Percentiles rank a stretch among this genome's conserved stretches.
Conservation (phyloP, 305 asterid species). For the Nicotiana rustica region DNA sequence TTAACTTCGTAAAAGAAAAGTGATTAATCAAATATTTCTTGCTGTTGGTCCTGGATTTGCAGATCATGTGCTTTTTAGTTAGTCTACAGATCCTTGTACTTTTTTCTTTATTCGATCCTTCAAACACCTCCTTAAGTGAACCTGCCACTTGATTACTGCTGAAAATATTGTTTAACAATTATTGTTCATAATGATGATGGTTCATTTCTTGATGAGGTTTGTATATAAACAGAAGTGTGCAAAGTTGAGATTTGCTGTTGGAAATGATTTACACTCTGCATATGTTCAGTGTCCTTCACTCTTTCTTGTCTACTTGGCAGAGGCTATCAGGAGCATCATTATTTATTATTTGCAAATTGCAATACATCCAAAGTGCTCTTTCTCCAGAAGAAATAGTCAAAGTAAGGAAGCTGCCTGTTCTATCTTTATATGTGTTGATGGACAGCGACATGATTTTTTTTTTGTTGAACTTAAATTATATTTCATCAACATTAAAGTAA, state of each 20-base stretch:
- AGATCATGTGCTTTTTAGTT: neutral
- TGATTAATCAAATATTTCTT: neutral
- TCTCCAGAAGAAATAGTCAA: slow-evolving; percentile 79
- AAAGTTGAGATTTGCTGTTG: neutral
- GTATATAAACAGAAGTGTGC: neutral
- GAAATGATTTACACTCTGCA: neutral
- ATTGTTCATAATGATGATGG: neutral
- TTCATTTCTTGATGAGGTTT: neutral
- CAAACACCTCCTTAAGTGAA: slow-evolving; percentile 2
- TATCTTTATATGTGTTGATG: neutral
- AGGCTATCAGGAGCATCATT: slow-evolving; percentile 85
- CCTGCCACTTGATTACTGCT: slow-evolving; percentile 1
- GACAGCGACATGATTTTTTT: neutral
- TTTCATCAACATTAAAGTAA: neutral
- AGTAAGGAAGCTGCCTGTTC: slow-evolving; percentile 48
- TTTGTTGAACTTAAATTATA: neutral
- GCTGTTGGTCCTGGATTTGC: neutral
- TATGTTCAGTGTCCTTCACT: slow-evolving; percentile 13
- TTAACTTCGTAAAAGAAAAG: no score
- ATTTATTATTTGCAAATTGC: slow-evolving; percentile 80
- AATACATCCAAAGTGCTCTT: slow-evolving; percentile 82
- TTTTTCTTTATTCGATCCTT: neutral
- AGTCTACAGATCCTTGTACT: neutral
- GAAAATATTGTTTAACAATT: neutral
- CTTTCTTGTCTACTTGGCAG: slow-evolving; percentile 46